A percentile compares a stretch with the other conserved stretches of the same genome.
phyloP scores from a whole-genome alignment of 495 filamentous ascomycete species.

The Aspergillus nanangensis region DNA sequence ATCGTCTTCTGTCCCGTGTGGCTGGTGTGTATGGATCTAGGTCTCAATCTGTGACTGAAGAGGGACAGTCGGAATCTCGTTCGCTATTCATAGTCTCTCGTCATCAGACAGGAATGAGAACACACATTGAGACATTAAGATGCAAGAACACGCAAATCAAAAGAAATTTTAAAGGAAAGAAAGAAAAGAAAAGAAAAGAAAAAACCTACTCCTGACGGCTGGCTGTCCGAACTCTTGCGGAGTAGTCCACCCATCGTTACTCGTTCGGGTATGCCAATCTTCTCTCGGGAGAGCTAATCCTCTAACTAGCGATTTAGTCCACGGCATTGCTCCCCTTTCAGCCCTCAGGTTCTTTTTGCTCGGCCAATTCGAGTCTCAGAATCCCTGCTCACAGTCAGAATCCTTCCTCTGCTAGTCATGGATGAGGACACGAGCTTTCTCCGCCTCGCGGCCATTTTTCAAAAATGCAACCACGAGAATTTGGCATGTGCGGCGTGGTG shows the following conservation, averaged over 20 bases:
- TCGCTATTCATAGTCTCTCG: too few species aligned
- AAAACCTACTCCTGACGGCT: background rate
- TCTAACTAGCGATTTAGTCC: conserved; percentile 14
- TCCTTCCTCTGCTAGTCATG: background rate
- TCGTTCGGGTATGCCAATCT: conserved; percentile 13
- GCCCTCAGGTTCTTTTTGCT: conserved; percentile 1
- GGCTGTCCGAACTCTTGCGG: background rate
- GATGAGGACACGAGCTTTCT: conserved; percentile 13
- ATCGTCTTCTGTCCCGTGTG: too few species aligned
- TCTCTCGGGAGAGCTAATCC: conserved; percentile 16
- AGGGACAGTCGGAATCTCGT: too few species aligned
- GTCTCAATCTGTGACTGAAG: too few species aligned
- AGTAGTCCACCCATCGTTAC: conserved; percentile 11
- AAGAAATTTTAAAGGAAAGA: background rate
- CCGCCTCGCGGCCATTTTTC: conserved; percentile 5
- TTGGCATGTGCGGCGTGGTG: conserved; percentile 8
- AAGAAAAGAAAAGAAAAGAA: background rate
- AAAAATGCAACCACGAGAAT: conserved; percentile 17
- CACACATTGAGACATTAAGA: too few species aligned
- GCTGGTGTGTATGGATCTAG: too few species aligned
- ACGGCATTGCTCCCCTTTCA: conserved; percentile 11
- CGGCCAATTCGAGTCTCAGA: background rate
- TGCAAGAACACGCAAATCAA: too few species aligned
- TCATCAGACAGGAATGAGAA: too few species aligned
- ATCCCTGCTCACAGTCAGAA: background rate